Base-by-base conservation (phyloP, 2,329 filamentous ascomycete species). In the Calonectria henricotiae region DNA sequence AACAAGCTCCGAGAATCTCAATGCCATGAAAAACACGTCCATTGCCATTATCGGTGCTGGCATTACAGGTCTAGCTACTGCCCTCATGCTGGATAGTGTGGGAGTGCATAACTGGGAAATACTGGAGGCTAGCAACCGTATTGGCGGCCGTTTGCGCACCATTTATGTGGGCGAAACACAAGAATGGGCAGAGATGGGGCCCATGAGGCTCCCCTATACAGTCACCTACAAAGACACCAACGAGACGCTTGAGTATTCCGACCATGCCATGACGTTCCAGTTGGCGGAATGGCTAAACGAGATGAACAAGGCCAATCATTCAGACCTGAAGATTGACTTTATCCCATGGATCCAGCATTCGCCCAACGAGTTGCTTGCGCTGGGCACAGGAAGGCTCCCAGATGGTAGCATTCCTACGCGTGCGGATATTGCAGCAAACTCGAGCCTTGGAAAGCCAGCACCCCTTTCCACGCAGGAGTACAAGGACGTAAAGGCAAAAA, bases 31-130 rank as follows among this genome's bases (percentile, higher is more conserved):
- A 15, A 58, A 58, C 12, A 39, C 32, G 17, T 58, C 51, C 12
- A 58, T 58, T 8, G 51, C 51, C 5, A 58, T 58, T 37, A n/a
- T 58, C 7, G 51, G 91, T 17, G 91, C 87, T 13, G 91, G 91
- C 7, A 92, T 92, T 86, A 84, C 89, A 2, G 91, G 91, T 0
- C 79, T 93, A 55, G 89, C 92, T 86, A 91, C 86, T 1, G 86
- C 83, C 68, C 74, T 84, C 12, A 79, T 86, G 15, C 82, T 86
- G 3, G 81, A 84, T 27, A 84, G 83, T 7, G 82, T 85, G 3
- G 83, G 84, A 0, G 79, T 86, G 15, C 81, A 82, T 15, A 82
- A 85, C 62, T 84, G 84, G 84, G 82, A 85, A 54, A 83, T 86
- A 0, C 75, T 83, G 3, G 85, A 86, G 78, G 88, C 89, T 0